Evolutionary conservation across 1,139 yeast species (phyloP), one percentile per base, ranked within the genome.

Genomic region (Debaryomyces sp.): DNA sequence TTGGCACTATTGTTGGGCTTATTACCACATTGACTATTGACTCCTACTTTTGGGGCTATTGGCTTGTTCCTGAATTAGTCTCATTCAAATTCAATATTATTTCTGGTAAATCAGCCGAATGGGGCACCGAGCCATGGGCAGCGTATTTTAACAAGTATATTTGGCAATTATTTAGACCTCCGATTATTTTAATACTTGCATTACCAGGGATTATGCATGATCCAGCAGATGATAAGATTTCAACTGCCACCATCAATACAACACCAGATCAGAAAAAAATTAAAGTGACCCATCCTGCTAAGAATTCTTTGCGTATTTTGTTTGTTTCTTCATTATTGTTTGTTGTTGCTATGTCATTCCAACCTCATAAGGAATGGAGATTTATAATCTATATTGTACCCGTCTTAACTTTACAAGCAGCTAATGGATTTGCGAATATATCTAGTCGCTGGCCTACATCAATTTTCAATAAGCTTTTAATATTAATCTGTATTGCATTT

Each of bases 291-390:
- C 70, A 71, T 41, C 78, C 76, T 1, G 75, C 77, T 1, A 64
- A 60, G 42, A 60, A 73, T 54, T 67, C 78, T 1, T 59, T 76
- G 41, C 61, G 72, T 34, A 62, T 72, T 26, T 59, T 75, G 40
- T 63, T 61, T 33, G 42, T 65, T 5, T 71, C 90, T 0, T 69
- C 87, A 0, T 34, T 84, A 3, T 46, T 81, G 9, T 92, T 73
- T 62, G 76, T 90, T 27, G 56, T 73, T 2, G 63, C 81, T 2
- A 78, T 91, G 78, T 91, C 97, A 0, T 64, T 86, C 48, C 96
- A 88, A 63, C 94, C 96, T 1, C 98, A 92, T 59, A 94, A 92
- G 64, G 98, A 94, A 71, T 90, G 96, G 96, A 79, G 98, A 57
- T 94, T 92, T 58, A 82, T 94, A 45, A 71, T 87, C 13, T 94